Conservation (phyloP, 1,284 basidiomycete genomes). For the Ceratobasidium sp. region DNA sequence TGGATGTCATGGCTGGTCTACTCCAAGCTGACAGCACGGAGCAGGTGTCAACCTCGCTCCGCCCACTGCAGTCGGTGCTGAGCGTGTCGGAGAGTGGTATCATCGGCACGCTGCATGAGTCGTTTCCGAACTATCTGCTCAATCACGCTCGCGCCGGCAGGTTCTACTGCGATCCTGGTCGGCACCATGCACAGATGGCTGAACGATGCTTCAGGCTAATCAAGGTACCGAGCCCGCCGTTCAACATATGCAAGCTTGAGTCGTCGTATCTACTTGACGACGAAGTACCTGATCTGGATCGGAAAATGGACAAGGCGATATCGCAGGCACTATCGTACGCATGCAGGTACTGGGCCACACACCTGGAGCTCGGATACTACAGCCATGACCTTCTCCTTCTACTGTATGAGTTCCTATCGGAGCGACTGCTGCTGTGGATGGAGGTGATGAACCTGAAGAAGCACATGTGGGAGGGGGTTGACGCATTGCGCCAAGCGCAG, state of each 20-base stretch:
- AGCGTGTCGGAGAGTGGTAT: neutral
- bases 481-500: neutral
- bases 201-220: neutral
- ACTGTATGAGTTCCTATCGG: slow-evolving; percentile 17
- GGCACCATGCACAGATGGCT: neutral
- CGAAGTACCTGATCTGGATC: neutral
- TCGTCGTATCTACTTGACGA: slow-evolving; percentile 29
- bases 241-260: slow-evolving; percentile 27
- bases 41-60: neutral
- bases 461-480: neutral
- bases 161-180: neutral
- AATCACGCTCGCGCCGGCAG: neutral
- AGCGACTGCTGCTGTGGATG: slow-evolving; percentile 28
- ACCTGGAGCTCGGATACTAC: neutral
- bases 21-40: neutral
- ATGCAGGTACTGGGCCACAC: slow-evolving; percentile 16
- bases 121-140: neutral
- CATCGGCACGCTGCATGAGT: neutral
- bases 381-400: neutral
- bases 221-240: neutral
- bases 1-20: neutral
- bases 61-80: neutral
- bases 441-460: slow-evolving; percentile 32
- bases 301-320: neutral
- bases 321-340: slow-evolving; percentile 5